Conservation (phyloP, 2,329 filamentous ascomycete species). For the Pseudogymnoascus sp. region DNA sequence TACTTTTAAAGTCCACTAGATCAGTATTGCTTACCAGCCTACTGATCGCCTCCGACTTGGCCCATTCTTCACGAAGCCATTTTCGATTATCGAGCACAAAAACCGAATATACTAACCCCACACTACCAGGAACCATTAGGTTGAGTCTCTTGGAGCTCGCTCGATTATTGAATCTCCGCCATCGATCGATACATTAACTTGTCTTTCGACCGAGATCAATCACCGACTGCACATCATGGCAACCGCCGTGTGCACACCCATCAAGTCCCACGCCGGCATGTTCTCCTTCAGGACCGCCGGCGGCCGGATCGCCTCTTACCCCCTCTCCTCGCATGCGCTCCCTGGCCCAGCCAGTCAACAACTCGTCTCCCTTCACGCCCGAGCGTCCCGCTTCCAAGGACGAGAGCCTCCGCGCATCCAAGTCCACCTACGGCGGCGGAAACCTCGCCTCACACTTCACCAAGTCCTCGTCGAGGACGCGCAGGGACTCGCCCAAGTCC, state of each 20-base stretch:
- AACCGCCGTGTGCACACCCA: slow-evolving; percentile 77
- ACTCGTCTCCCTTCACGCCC: slow-evolving; percentile 73
- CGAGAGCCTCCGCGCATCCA: slow-evolving; percentile 48
- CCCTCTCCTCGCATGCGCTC: slow-evolving; percentile 72
- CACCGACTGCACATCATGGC: slow-evolving; percentile 61
- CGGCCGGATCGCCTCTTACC: slow-evolving; percentile 87
- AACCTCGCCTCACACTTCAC: slow-evolving; percentile 75
- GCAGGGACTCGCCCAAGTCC: slow-evolving; percentile 89
- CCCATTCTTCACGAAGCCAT: slow-evolving; percentile 37
- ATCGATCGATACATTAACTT: slow-evolving; percentile 42
- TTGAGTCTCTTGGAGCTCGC: slow-evolving; percentile 55
- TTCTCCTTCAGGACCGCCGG: slow-evolving; percentile 91
- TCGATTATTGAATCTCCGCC: slow-evolving; percentile 31
- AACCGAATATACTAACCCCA: slow-evolving; percentile 41
- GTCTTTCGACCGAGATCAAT: slow-evolving; percentile 40
- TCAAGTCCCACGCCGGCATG: slow-evolving; percentile 90
- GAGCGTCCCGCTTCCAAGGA: slow-evolving; percentile 49
- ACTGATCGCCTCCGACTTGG: slow-evolving; percentile 42
- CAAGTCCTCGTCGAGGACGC: slow-evolving; percentile 59
- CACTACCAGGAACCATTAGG: slow-evolving; percentile 49
- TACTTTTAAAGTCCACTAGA: slow-evolving; percentile 36
- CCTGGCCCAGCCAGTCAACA: slow-evolving; percentile 43
- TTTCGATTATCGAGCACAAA: slow-evolving; percentile 40
- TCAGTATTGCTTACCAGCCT: slow-evolving; percentile 38
- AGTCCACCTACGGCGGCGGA: slow-evolving; percentile 73